Evolutionary conservation across 257 asterid genomes (phyloP), one percentile per base, ranked within the genome.

Genomic region (Plectranthus barbatus): DNA sequence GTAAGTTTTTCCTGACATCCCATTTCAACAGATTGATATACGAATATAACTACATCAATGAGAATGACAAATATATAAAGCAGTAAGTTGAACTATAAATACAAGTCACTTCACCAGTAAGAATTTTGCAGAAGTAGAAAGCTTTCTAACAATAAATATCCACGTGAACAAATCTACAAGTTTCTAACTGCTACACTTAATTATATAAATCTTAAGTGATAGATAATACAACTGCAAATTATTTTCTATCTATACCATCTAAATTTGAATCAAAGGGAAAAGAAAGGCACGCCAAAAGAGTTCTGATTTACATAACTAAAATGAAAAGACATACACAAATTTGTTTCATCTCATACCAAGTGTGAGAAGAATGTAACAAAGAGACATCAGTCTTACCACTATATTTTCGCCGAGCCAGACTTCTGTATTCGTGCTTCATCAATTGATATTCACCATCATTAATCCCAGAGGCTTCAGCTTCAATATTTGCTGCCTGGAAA

Each of bases 401-500:
- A 74, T 79, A 86, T 73, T 91, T 91, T 57, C 76, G 84, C 47
- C 72, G 78, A 60, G 79, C 85, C 42, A 84, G 64, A 78, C 72
- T 82, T 69, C 80, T 67, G 74, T 75, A 87, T 5, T 60, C 88
- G 55, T 72, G 76, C 82, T 85, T 90, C 84, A 85, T 76, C 79
- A 81, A 67, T 68, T 80, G 96, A 79, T 78, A 91, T 60, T 80
- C 92, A 33, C 90, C 84, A 24, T 77, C 90, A 70, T 81, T 86
- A 71, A 83, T 68, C 51, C 96, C 92, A 37, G 93, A 79, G 58
- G 80, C 66, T 69, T 83, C 96, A 77, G 78, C 84, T 81, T 84
- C 95, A 54, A 79, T 73, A 73, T 84, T 80, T 37, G 91, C 84
- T 21, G 94, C 92, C 98, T 91, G 83, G 62, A 71, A 58, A 72